These are phyloP conservation scores for Saccharomycopsis malanga DNA, from an alignment of 805 yeast species.

Conservation along the genomic window DNA sequence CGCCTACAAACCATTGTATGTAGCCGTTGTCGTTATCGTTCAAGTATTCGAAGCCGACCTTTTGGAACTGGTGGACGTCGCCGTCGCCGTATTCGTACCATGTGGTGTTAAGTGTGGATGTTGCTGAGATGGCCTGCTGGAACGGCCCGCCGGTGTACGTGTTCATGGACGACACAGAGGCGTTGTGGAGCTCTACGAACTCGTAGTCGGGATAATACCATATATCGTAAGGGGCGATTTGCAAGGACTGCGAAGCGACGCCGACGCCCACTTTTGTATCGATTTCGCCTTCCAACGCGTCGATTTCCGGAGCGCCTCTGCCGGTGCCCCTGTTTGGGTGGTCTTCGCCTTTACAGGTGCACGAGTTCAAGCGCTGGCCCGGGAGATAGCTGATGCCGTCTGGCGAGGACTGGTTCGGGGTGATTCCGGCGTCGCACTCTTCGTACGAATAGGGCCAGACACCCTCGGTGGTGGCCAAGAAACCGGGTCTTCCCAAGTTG, in stretches of 20 bases:
- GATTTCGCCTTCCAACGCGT: slow-evolving; percentile 79
- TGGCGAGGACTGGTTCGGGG: slow-evolving; percentile 83
- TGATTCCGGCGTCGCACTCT: slow-evolving; percentile 87
- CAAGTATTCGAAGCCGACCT: slow-evolving; percentile 69
- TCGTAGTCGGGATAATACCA: slow-evolving; percentile 92
- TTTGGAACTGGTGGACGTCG: slow-evolving; percentile 49
- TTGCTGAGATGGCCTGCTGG: slow-evolving; percentile 88
- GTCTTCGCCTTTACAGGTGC: slow-evolving; percentile 76
- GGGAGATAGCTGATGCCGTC: slow-evolving; percentile 86
- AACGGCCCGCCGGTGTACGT: slow-evolving; percentile 87
- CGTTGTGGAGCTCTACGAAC: slow-evolving; percentile 66
- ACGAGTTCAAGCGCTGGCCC: slow-evolving; percentile 70
- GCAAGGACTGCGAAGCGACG: slow-evolving; percentile 86
- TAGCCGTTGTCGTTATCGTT: slow-evolving; percentile 69
- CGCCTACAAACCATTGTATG: slow-evolving; percentile 82
- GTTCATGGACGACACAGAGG: slow-evolving; percentile 69
- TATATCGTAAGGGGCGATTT: slow-evolving; percentile 88
- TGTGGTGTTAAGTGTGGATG: slow-evolving; percentile 64
- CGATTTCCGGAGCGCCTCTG: slow-evolving; percentile 95
- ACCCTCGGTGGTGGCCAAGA: slow-evolving; percentile 79
- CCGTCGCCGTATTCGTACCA: slow-evolving; percentile 71
- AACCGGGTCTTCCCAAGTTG: slow-evolving; percentile 89
- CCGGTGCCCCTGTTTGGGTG: slow-evolving; percentile 88
- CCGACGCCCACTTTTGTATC: slow-evolving; percentile 51
- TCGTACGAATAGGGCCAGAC: slow-evolving; percentile 93